Evolutionary conservation across 2,329 filamentous ascomycete genomes (phyloP), one percentile per base, ranked within the genome.

Genomic region (Elsinoe necatrix): DNA sequence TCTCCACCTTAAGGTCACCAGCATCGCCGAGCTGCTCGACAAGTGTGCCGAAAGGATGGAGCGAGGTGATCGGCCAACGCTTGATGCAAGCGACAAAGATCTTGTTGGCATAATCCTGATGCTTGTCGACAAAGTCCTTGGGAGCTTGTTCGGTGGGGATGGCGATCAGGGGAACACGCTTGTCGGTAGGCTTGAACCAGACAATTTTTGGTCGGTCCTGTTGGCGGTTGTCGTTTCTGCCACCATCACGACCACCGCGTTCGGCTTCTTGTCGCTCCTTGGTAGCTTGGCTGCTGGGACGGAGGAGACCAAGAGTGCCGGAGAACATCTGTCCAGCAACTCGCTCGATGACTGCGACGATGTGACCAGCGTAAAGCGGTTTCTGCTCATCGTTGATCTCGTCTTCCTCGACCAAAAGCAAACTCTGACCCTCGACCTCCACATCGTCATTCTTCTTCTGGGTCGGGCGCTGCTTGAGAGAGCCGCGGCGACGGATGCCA

Each of bases 391-490:
- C 93, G 65, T 89, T 97, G 72, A 98, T 96, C 71, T 98, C 93
- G 70, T 98, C 93, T 69, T 98, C 93, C 68, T 98, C 93, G 62
- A 97, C 93, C 16, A 98, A 82, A 20, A 98, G 84, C 58, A 98
- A 80, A 70, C 92, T 97, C 73, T 98, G 93, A 23, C 93, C 93
- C 71, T 98, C 93, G 25, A 98, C 93, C 72, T 98, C 93, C 23
- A 98, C 93, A 70, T 98, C 93, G 64, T 98, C 93, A 62, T 98
- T 98, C 82, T 98, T 98, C 84, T 98, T 98, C 74, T 98, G 93
- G 0, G 92, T 97, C 7, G 93, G 93, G 55, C 93, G 87, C 76
- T 97, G 93, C 67, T 93, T 86, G 64, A 98, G 81, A 80, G 92
- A 97, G 63, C 93, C 93, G 67, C 93, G 88, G 63, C 93, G 84